Conservation (phyloP, 2,329 filamentous ascomycete species). For the Sphaerulina musiva region DNA sequence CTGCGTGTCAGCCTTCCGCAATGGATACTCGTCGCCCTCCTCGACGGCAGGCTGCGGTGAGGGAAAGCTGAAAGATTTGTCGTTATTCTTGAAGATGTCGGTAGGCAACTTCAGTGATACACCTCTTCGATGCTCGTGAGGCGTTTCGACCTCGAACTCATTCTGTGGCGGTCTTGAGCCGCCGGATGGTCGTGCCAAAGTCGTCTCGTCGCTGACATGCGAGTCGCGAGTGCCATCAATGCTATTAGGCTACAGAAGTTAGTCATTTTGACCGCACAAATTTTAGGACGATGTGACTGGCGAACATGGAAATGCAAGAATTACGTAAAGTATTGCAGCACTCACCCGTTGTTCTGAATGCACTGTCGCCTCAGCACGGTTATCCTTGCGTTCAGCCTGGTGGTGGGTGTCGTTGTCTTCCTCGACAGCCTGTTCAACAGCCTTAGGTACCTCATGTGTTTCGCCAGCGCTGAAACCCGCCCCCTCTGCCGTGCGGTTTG, state of each 20-base stretch:
- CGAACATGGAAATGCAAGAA: not conserved
- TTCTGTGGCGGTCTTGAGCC: constrained; percentile 20
- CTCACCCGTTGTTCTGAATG: not conserved
- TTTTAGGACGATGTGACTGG: not conserved
- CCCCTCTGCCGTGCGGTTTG: constrained; percentile 29
- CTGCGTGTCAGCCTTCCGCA: constrained; percentile 10
- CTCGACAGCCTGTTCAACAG: constrained; percentile 28
- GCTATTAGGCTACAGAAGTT: not conserved
- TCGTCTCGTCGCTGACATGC: constrained; percentile 15
- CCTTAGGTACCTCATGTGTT: constrained; percentile 27
- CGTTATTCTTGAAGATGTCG: constrained; percentile 34
- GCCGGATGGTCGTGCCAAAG: constrained; percentile 19
- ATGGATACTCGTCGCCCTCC: constrained; percentile 31
- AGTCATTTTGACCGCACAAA: not conserved
- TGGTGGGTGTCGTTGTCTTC: constrained; percentile 26
- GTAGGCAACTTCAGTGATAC: constrained; percentile 6
- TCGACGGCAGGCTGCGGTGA: constrained; percentile 40
- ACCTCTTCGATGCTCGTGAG: constrained; percentile 28
- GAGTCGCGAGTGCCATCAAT: constrained; percentile 11
- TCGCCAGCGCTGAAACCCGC: constrained; percentile 31
- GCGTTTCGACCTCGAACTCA: constrained; percentile 14
- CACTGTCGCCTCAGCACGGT: not conserved
- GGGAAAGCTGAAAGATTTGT: constrained; percentile 34
- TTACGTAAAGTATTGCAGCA: not conserved
- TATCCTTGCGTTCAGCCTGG: constrained; percentile 1